phyloP scores from a whole-genome alignment of 495 filamentous ascomycete species.

The Penicillium canariense region DNA sequence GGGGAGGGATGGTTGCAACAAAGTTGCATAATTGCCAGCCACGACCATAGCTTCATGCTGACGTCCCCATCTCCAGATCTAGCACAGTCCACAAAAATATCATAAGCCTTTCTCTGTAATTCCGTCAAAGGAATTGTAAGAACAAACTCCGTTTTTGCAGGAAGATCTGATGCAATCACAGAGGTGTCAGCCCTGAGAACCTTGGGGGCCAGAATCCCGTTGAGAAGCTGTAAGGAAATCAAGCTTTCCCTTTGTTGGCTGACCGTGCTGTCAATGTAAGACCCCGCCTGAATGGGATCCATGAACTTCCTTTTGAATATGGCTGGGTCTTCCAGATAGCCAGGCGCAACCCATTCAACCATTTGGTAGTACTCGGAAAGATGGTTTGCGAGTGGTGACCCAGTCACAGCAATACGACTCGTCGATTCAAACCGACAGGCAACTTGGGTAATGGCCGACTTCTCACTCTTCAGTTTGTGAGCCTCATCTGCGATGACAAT shows the following conservation, averaged over 20 bases:
- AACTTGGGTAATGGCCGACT: constrained; percentile 48
- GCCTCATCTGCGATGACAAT: constrained; percentile 90
- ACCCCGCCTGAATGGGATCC: constrained; percentile 69
- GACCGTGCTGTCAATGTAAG: constrained; percentile 59
- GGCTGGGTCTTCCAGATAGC: constrained; percentile 61
- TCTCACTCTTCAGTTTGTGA: constrained; percentile 69
- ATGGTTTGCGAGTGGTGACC: constrained; percentile 81
- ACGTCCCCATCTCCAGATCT: constrained; percentile 20
- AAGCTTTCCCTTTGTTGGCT: constrained; percentile 55
- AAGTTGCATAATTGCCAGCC: constrained; percentile 55
- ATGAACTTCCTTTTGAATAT: constrained; percentile 70
- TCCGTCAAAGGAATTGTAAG: constrained; percentile 67
- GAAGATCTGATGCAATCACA: constrained; percentile 61
- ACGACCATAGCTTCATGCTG: constrained; percentile 42
- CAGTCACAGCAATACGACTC: constrained; percentile 81
- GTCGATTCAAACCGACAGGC: constrained; percentile 59
- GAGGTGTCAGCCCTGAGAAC: constrained; percentile 71
- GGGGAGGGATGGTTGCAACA: constrained; percentile 75
- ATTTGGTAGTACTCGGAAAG: constrained; percentile 79
- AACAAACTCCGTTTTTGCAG: constrained; percentile 76
- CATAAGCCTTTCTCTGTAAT: constrained; percentile 65
- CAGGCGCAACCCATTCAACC: constrained; percentile 84
- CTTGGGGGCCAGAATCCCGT: constrained; percentile 71
- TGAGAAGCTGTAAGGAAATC: constrained; percentile 67
- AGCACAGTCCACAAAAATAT: constrained; percentile 50